phyloP scores from a whole-genome alignment of 345 rosid genomes.

The Pugionium cornutum region DNA sequence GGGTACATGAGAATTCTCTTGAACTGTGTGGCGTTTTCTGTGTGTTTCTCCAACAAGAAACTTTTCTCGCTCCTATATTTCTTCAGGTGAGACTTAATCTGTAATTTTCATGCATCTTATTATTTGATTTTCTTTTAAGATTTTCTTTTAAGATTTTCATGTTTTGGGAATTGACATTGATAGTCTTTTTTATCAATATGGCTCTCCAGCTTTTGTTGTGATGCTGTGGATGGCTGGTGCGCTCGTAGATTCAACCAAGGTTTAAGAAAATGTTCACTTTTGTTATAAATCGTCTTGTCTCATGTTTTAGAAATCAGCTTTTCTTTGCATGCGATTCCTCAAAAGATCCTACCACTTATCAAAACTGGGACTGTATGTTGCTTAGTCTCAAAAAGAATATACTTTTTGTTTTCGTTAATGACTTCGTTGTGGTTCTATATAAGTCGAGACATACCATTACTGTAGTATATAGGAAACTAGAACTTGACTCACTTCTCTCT shows the following conservation, averaged over 20 bases:
- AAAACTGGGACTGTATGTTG: background rate
- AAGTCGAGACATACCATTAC: too few species aligned
- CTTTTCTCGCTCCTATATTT: slow-evolving; percentile 79
- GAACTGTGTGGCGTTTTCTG: slow-evolving; percentile 83
- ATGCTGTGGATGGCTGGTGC: slow-evolving; percentile 97
- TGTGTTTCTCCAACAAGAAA: slow-evolving; percentile 77
- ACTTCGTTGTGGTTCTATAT: too few species aligned
- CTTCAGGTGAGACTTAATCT: slow-evolving; percentile 50
- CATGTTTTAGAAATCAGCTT: background rate
- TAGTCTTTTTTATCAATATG: slow-evolving; percentile 26
- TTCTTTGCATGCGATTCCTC: background rate
- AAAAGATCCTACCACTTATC: background rate
- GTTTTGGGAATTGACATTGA: background rate
- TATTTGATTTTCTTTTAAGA: background rate
- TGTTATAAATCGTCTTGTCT: background rate
- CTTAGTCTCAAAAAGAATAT: background rate
- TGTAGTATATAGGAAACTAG: background rate
- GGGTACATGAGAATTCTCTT: slow-evolving; percentile 81
- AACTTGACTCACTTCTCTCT: slow-evolving; percentile 30
- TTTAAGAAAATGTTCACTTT: slow-evolving; percentile 20
- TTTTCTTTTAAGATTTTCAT: too few species aligned
- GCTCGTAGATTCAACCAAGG: slow-evolving; percentile 99
- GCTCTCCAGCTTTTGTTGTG: slow-evolving; percentile 84
- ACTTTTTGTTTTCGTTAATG: too few species aligned
- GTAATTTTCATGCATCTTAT: background rate